Conservation (phyloP, 257 asterid genomes). For the Paulownia fortunei region DNA sequence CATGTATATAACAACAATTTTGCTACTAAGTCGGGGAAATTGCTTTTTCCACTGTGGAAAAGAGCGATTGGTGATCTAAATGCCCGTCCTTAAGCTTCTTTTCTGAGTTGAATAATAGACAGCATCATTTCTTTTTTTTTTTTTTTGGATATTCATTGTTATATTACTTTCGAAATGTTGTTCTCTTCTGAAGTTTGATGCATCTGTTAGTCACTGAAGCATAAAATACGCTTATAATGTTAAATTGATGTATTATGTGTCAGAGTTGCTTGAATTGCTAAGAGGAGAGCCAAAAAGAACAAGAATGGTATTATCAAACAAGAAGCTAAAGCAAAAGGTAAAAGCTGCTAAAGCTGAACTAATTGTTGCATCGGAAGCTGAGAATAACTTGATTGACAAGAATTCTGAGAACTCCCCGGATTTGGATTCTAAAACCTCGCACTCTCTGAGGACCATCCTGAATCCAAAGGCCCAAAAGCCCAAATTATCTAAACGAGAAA, state of each 20-base stretch:
- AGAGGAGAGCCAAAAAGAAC: not conserved
- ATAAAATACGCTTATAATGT: not conserved
- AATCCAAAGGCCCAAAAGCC: slow-evolving; percentile 34
- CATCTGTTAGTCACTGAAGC: not conserved
- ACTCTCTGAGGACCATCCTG: slow-evolving; percentile 24
- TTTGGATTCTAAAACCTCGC: slow-evolving; percentile 26
- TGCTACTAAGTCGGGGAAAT: not conserved
- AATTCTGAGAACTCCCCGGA: slow-evolving; percentile 9
- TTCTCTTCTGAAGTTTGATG: slow-evolving; percentile 21
- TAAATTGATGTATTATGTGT: not conserved
- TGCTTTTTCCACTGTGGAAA: not conserved
- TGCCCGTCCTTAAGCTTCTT: not conserved
- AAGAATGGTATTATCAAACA: slow-evolving; percentile 76
- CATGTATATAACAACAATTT: not conserved
- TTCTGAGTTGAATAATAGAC: not conserved
- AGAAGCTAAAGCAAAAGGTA: slow-evolving; percentile 78
- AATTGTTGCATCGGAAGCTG: slow-evolving; percentile 50
- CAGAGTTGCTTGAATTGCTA: slow-evolving; percentile 32
- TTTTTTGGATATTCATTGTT: not conserved
- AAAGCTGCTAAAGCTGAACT: slow-evolving; percentile 69
- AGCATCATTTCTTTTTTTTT: not conserved
- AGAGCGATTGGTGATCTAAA: not conserved
- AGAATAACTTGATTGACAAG: slow-evolving; percentile 18
- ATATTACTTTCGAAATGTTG: not conserved
- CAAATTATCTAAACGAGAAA: slow-evolving; percentile 62